A percentile compares a stretch with the other conserved stretches of the same genome.
These are phyloP conservation scores for Vitis hybrid DNA, from an alignment of 177 flowering plant species.

Conservation along the genomic window DNA sequence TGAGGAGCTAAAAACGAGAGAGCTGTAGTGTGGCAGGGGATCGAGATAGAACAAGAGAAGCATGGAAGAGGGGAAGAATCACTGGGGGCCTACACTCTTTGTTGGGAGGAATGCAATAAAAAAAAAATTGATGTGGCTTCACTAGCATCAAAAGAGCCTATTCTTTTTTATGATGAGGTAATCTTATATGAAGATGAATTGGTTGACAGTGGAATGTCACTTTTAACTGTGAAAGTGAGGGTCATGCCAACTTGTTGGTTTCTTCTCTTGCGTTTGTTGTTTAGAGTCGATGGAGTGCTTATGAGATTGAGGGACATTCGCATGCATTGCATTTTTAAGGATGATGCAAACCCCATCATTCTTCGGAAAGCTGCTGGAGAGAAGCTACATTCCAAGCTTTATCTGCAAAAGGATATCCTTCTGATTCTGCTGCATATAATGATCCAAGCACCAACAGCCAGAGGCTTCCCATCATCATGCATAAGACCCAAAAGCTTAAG, in stretches of 20 bases:
- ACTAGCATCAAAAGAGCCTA: conserved; percentile 83
- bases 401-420: conserved; percentile 52
- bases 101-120: conserved; percentile 64
- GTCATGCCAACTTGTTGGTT: conserved; percentile 99
- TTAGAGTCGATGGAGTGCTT: conserved; percentile 96
- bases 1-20: too few species aligned
- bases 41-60: too few species aligned
- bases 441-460: conserved; percentile 21
- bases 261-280: conserved; percentile 93
- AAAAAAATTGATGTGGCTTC: conserved; percentile 80
- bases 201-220: conserved; percentile 90
- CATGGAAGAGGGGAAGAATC: too few species aligned
- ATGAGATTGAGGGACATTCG: conserved; percentile 95
- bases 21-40: too few species aligned
- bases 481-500: conserved; percentile 72
- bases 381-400: conserved; percentile 68
- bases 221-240: conserved; percentile 96
- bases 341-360: conserved; percentile 39
- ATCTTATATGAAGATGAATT: conserved; percentile 91
- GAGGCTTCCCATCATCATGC: conserved; percentile 76
- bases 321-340: conserved; percentile 66
- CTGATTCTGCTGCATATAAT: too few species aligned
- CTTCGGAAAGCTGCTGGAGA: conserved; percentile 93
- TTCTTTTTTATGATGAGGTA: conserved; percentile 98
- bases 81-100: too few species aligned